Base-by-base conservation (phyloP, 495 filamentous ascomycete species). In the Clavariopsis aquatica region DNA sequence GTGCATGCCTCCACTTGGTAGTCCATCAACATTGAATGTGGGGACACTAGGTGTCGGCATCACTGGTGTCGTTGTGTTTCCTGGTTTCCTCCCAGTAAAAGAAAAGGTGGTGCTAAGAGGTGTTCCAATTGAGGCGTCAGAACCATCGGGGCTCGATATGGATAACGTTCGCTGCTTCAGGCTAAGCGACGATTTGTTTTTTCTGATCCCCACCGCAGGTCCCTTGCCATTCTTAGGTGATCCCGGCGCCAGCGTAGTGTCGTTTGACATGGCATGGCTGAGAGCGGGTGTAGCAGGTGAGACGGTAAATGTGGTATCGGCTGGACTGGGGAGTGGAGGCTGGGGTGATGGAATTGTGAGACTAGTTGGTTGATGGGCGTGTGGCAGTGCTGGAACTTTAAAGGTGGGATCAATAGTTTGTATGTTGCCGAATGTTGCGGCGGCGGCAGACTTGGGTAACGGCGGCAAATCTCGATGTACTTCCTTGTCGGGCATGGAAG, bases 131-230 rank as follows among this genome's bases (percentile, higher is more conserved):
- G 90, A 92, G 15, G 76, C 76, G 26, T 91, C 89, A 0, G 81
- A 82, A 0, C 76, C 79, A 24, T 94, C 91, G 31, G 87, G 80
- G 49, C 85, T 86, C 0, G 90, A 88, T 20, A 91, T 78, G 7
- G 89, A 92, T n/a, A 91, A 78, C 59, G 88, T 90, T 34, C 90
- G 85, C 31, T 84, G 81, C 71, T 86, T 90, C 26, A 92, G 74
- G 70, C 87, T 91, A 2, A 90, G 85, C 2, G 90, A 89, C 0
- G 92, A 93, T 65, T 89, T 88, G 56, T 87, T 89, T 78, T 92
- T 96, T 38, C 88, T 55, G 57, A 74, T 82, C 62, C 96, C 75
- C 49, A 73, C 75, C 52, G 82, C 82, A 43, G 70, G 43, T 19
- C 49, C 26, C 46, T 72, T 68, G 22, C 65, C 61, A 36, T 28